Conservation (phyloP, 2,329 filamentous ascomycete species). For the Trichoderma sp. region DNA sequence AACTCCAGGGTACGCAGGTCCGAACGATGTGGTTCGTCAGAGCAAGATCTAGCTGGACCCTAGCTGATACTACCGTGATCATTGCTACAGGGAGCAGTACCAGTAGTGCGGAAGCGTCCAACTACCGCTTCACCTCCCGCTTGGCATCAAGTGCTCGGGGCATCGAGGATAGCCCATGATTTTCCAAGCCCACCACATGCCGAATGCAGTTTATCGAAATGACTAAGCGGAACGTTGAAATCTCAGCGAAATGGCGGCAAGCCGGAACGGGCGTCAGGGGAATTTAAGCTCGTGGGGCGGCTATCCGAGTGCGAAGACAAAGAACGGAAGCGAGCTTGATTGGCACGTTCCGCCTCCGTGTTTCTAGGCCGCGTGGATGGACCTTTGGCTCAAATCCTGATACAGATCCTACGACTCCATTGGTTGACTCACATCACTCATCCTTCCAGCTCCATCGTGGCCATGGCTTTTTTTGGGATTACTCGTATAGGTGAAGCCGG, state of each 20-base stretch:
- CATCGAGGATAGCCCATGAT: neutral
- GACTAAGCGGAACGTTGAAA: conserved; percentile 13
- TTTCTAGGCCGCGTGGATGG: neutral
- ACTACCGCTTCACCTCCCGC: neutral
- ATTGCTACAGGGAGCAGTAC: neutral
- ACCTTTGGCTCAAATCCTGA: neutral
- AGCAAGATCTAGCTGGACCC: neutral
- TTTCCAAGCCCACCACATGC: neutral
- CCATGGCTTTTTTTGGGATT: neutral
- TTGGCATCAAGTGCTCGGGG: neutral
- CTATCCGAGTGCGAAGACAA: conserved; percentile 7
- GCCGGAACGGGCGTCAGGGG: conserved; percentile 8
- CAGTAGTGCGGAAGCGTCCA: neutral
- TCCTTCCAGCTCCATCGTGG: conserved; percentile 9
- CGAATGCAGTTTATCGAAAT: neutral
- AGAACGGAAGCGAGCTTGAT: neutral
- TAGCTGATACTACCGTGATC: neutral
- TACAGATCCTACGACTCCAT: conserved; percentile 2
- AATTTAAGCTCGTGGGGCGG: conserved; percentile 17
- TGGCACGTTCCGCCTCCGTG: neutral
- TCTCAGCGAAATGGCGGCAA: neutral
- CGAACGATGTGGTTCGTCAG: neutral
- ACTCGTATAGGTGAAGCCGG: neutral
- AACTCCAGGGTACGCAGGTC: neutral
- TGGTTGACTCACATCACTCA: neutral